Evolutionary conservation across 192 early-diverging fungal genomes (phyloP).

Genomic region (Coemansia sp.): DNA sequence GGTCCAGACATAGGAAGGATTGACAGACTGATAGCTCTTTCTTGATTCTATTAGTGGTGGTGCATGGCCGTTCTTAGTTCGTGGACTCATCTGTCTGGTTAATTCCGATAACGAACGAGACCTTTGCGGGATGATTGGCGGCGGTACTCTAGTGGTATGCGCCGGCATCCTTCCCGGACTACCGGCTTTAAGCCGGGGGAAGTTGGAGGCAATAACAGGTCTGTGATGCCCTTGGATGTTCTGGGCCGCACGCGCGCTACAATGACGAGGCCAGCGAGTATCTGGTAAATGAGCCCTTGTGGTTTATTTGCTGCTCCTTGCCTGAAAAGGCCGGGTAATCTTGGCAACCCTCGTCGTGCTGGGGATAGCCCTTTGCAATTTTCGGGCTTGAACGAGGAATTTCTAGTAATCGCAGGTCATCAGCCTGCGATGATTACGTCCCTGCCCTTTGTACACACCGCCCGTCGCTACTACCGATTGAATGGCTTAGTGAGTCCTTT

Average conservation of each 20-base stretch:
- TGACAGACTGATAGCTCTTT: constrained; percentile 54
- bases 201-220: constrained; percentile 81
- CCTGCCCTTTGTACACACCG: constrained; percentile 76
- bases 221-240: constrained; percentile 82
- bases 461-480: constrained; percentile 77
- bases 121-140: too few relatives aligned
- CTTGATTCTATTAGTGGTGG: constrained; percentile 49
- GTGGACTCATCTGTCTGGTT: constrained; percentile 74
- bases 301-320: constrained; percentile 48
- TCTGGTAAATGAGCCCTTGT: too few relatives aligned
- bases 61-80: constrained; percentile 51
- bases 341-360: constrained; percentile 70
- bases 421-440: constrained; percentile 75
- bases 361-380: constrained; percentile 77
- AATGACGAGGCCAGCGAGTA: constrained; percentile 70
- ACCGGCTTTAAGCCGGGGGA: constrained; percentile 58
- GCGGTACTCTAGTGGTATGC: too few relatives aligned
- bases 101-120: constrained; percentile 84
- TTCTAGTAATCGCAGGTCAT: constrained; percentile 78
- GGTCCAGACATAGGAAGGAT: constrained; percentile 54
- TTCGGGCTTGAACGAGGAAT: constrained; percentile 76
- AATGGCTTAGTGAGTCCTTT: constrained; percentile 76
- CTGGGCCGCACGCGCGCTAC: constrained; percentile 79
- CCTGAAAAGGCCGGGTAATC: constrained; percentile 58
- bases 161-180: too few relatives aligned